These are phyloP conservation scores for Aspergillus kassunensis DNA, from an alignment of 495 filamentous ascomycete species.

Conservation along the genomic window DNA sequence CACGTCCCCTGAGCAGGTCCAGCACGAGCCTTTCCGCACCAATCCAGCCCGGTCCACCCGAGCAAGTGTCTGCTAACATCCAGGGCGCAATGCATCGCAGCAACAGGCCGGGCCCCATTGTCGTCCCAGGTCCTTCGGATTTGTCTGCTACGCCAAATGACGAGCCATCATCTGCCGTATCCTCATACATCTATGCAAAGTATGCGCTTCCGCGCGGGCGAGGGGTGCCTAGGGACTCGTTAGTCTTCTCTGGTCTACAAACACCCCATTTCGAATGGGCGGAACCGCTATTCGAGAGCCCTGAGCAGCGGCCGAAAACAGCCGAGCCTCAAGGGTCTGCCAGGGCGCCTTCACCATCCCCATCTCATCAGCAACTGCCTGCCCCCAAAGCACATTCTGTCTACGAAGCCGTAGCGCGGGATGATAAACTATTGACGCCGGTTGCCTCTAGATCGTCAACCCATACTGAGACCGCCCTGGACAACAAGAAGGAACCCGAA, in stretches of 20 bases:
- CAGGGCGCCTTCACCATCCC: slow-evolving; percentile 35
- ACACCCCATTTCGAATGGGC: slow-evolving; percentile 60
- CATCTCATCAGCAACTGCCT: slow-evolving; percentile 15
- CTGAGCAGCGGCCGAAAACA: slow-evolving; percentile 31
- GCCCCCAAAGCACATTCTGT: slow-evolving; percentile 36
- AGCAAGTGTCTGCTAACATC: slow-evolving; percentile 8
- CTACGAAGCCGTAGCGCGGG: slow-evolving; percentile 26
- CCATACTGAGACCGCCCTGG: slow-evolving; percentile 10
- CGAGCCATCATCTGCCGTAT: slow-evolving; percentile 49
- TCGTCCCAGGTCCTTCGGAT: slow-evolving; percentile 30
- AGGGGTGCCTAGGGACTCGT: slow-evolving; percentile 64
- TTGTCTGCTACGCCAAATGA: slow-evolving; percentile 15
- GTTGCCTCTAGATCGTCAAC: slow-evolving; percentile 15
- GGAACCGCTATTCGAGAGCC: slow-evolving; percentile 49
- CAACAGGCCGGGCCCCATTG: slow-evolving; percentile 38
- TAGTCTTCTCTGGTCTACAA: slow-evolving; percentile 58
- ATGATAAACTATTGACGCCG: slow-evolving; percentile 15
- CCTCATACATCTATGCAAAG: slow-evolving; percentile 80
- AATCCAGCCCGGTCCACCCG: slow-evolving; percentile 26
- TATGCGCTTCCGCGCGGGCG: slow-evolving; percentile 81
- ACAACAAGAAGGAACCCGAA: slow-evolving; percentile 39
- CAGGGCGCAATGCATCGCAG: slow-evolving; percentile 29
- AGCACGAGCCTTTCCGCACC: slow-evolving; percentile 55
- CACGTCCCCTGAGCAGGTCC: slow-evolving; percentile 78
- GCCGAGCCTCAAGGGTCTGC: slow-evolving; percentile 33